Conservation (phyloP, 306 rosid species). For the Cucurbita moschata region DNA sequence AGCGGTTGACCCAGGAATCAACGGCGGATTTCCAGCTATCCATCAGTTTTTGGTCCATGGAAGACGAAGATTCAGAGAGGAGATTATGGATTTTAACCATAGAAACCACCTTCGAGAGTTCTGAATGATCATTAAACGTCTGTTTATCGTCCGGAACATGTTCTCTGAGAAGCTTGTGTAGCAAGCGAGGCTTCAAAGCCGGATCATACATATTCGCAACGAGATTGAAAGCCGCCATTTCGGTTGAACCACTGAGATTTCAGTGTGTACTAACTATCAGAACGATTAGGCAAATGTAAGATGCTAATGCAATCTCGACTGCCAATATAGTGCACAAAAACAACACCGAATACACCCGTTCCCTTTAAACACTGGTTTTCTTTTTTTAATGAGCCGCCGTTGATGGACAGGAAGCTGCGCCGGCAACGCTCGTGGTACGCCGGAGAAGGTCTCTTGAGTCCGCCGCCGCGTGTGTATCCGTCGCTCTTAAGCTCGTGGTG, state of each 20-base stretch:
- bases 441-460: no score
- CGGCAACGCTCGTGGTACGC: no score
- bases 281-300: neutral
- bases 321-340: neutral
- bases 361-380: neutral
- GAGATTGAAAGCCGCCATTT: constrained; percentile 52
- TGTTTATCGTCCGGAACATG: constrained; percentile 32
- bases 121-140: constrained; percentile 21
- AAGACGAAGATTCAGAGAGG: constrained; percentile 35
- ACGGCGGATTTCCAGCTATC: constrained; percentile 53
- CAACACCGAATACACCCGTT: neutral
- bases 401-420: no score
- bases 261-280: neutral
- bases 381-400: no score
- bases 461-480: no score
- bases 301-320: neutral
- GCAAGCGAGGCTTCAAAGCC: constrained; percentile 58
- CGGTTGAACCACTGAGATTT: neutral
- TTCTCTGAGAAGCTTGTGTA: constrained; percentile 34
- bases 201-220: constrained; percentile 48
- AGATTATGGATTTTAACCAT: constrained; percentile 43
- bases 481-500: no score
- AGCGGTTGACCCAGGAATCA: constrained; percentile 51
- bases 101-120: constrained; percentile 35
- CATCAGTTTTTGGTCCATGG: constrained; percentile 18